Conservation (phyloP, 2,329 filamentous ascomycete species). For the Fusarium acutatum region DNA sequence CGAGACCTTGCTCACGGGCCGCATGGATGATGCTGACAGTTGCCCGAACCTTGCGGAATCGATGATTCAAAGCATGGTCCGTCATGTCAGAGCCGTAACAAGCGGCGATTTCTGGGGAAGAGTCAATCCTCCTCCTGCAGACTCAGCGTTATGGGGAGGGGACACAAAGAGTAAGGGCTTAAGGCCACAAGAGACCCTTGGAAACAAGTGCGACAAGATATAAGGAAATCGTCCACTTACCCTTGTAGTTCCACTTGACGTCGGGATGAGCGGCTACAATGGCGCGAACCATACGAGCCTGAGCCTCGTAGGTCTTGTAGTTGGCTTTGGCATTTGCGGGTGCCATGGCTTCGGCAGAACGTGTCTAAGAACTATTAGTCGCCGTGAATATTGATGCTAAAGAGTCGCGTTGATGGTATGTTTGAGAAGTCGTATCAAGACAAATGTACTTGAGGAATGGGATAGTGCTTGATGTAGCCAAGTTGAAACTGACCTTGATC, state of each 20-base stretch:
- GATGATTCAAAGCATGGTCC: conserved; percentile 58
- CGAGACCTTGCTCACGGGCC: conserved; percentile 47
- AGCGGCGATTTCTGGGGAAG: conserved; percentile 55
- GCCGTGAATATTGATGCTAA: background rate
- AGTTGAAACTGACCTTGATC: conserved; percentile 11
- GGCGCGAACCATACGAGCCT: conserved; percentile 67
- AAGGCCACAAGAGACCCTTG: background rate
- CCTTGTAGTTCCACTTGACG: conserved; percentile 67
- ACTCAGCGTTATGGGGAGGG: background rate
- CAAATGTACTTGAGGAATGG: background rate
- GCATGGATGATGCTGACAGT: conserved; percentile 51
- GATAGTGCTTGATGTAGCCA: background rate
- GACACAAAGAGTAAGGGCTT: background rate
- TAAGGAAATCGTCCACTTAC: conserved; percentile 52
- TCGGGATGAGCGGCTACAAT: conserved; percentile 66
- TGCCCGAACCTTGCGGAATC: conserved; percentile 58
- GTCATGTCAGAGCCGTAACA: conserved; percentile 61
- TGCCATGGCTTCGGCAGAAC: conserved; percentile 50
- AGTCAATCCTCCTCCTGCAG: conserved; percentile 45
- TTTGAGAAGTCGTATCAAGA: background rate
- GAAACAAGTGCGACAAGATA: background rate
- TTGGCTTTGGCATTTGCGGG: conserved; percentile 56
- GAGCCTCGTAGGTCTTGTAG: conserved; percentile 68
- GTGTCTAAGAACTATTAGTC: background rate
- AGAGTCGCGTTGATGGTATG: background rate